Evolutionary conservation across 2,329 filamentous ascomycete species (phyloP).

Genomic region (Alternaria angustiovoidea): DNA sequence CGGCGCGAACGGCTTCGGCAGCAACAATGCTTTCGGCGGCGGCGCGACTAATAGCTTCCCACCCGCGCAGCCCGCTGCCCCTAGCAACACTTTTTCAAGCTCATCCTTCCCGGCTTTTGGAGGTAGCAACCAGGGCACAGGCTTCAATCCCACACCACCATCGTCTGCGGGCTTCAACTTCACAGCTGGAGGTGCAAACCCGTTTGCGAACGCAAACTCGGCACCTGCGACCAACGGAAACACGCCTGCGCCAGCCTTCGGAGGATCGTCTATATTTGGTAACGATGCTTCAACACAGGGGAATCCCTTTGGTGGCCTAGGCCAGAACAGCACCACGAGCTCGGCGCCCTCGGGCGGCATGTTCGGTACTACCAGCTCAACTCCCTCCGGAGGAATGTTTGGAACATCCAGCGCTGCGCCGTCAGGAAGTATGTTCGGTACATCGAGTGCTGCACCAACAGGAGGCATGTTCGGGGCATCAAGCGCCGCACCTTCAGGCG

Average conservation of each 20-base stretch:
- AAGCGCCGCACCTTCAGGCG: slow-evolving; percentile 3
- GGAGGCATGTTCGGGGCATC: slow-evolving; percentile 6
- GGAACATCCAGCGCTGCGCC: slow-evolving; percentile 16
- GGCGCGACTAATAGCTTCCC: slow-evolving; percentile 44
- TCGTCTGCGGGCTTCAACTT: slow-evolving; percentile 39
- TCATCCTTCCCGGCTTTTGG: slow-evolving; percentile 47
- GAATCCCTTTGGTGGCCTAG: slow-evolving; percentile 31
- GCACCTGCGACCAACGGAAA: slow-evolving; percentile 34
- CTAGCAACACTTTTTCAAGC: slow-evolving; percentile 38
- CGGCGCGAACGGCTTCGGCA: slow-evolving; percentile 17
- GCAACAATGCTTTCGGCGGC: slow-evolving; percentile 27
- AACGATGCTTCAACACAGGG: slow-evolving; percentile 28
- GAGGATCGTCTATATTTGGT: slow-evolving; percentile 22
- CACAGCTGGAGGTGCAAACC: slow-evolving; percentile 30
- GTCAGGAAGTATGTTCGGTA: slow-evolving; percentile 17
- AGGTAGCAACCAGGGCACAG: slow-evolving; percentile 24
- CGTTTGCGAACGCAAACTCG: slow-evolving; percentile 30
- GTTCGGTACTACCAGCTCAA: slow-evolving; percentile 11
- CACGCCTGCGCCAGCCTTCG: slow-evolving; percentile 23
- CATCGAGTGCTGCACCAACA: slow-evolving; percentile 4
- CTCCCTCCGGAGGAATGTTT: slow-evolving; percentile 6
- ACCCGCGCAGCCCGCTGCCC: slow-evolving; percentile 34
- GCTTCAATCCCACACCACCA: slow-evolving; percentile 39
- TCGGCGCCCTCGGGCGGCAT: slow-evolving; percentile 6
- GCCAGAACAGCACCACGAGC: slow-evolving; percentile 24